Base-by-base conservation (phyloP, 768 basidiomycete species). In the Austroboletus festivus region DNA sequence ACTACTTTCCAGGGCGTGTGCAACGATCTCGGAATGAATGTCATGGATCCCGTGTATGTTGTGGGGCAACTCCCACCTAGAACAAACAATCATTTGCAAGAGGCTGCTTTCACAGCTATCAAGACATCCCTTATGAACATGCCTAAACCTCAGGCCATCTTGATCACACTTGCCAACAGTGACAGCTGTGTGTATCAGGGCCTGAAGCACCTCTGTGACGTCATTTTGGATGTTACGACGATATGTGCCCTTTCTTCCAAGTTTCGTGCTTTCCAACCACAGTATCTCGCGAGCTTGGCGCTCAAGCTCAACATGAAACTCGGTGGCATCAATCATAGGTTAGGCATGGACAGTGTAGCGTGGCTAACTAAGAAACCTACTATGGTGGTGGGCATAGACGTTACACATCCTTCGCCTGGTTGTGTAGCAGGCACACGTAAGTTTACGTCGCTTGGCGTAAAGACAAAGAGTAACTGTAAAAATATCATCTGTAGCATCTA, bases 331-430 rank as follows among this genome's bases (percentile, higher is more conserved):
- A 93, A 93, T 55, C 90, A 93, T 64, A 78, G 79, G 78, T 68
- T 90, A 10, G 83, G 84, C 28, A 61, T 71, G 0, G 57, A 50
- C 1, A 77, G 79, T 1, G 79, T 84, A 75, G 56, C 51, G 31
- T 91, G 88, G 88, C 67, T 91, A 40, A 79, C 64, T 1, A 78
- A 78, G 63, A 73, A 75, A 54, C 76, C 75, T 45, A 91, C 89
- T 10, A 92, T 93, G 85, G 69, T 93, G 60, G 82, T 93, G 3
- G 90, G 90, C 0, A 87, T 89, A 53, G 89, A 92, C 58, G 87
- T 89, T 0, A 91, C 87, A 0, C 89, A 92, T 53, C 86, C 89
- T 4, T 78, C 85, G 2, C 84, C 85, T 1, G 75, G 69, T 6
- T 86, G 85, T 54, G 62, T 72, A 43, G 74, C 74, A 3, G 90